Evolutionary conservation across 495 filamentous ascomycete genomes (phyloP).

Genomic region (Penicillium subrubescens): DNA sequence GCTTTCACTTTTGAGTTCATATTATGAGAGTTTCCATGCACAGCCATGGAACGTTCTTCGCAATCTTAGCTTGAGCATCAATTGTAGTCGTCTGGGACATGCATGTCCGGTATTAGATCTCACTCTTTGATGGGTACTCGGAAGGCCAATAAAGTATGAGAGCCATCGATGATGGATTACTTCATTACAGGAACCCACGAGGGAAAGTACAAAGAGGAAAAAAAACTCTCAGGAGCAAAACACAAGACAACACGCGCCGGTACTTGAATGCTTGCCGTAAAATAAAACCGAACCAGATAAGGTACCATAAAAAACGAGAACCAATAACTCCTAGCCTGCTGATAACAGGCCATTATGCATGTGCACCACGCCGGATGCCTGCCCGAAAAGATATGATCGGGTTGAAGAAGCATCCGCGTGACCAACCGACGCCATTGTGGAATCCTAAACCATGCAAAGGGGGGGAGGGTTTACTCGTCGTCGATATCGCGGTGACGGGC

Average conservation of each 20-base stretch:
- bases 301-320: conserved; percentile 14
- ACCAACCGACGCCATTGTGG: conserved; percentile 23
- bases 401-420: conserved; percentile 3
- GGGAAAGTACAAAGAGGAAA: background rate
- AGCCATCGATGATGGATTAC: background rate
- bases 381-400: background rate
- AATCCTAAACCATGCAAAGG: conserved; percentile 19
- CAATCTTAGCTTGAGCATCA: background rate
- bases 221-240: background rate
- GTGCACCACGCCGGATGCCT: conserved; percentile 12
- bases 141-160: background rate
- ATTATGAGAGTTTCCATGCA: background rate
- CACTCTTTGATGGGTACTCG: background rate
- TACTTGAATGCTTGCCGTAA: conserved; percentile 21
- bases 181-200: background rate
- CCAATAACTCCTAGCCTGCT: conserved; percentile 35
- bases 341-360: conserved; percentile 34
- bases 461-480: conserved; percentile 44
- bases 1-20: background rate
- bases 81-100: background rate
- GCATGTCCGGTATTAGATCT: background rate
- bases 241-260: conserved; percentile 11
- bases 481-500: conserved; percentile 63
- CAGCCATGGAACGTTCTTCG: background rate
- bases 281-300: conserved; percentile 11